phyloP scores from a whole-genome alignment of 805 yeast genomes.

The Monosporozyma aerobia region DNA sequence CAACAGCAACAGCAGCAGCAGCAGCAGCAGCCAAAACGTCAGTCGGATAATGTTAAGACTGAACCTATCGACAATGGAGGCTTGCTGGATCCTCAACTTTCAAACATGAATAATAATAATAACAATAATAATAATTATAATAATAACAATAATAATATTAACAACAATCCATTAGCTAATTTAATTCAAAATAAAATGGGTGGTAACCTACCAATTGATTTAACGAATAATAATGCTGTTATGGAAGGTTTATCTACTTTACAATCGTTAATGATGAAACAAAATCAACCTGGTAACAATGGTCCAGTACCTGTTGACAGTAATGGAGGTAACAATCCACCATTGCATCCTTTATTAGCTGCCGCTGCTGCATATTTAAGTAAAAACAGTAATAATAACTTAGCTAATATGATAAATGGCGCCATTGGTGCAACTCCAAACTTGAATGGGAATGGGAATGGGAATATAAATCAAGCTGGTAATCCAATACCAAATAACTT shows the following conservation, averaged over 20 bases:
- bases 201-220: neutral
- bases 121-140: neutral
- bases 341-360: neutral
- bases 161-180: neutral
- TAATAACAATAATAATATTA: neutral
- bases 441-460: neutral
- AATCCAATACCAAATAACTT: constrained; percentile 1
- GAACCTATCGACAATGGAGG: neutral
- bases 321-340: neutral
- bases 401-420: neutral
- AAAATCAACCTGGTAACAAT: neutral
- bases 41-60: neutral
- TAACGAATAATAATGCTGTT: neutral
- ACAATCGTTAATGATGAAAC: neutral
- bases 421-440: neutral
- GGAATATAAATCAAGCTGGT: neutral
- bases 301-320: neutral
- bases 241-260: neutral
- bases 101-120: neutral
- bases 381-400: constrained; percentile 1
- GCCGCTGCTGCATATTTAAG: neutral
- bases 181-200: neutral
- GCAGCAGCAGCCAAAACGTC: neutral
- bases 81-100: neutral
- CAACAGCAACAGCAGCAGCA: neutral